These are phyloP conservation scores for Rutstroemia sydowiana DNA, from an alignment of 2,329 filamentous ascomycete species.

Conservation along the genomic window DNA sequence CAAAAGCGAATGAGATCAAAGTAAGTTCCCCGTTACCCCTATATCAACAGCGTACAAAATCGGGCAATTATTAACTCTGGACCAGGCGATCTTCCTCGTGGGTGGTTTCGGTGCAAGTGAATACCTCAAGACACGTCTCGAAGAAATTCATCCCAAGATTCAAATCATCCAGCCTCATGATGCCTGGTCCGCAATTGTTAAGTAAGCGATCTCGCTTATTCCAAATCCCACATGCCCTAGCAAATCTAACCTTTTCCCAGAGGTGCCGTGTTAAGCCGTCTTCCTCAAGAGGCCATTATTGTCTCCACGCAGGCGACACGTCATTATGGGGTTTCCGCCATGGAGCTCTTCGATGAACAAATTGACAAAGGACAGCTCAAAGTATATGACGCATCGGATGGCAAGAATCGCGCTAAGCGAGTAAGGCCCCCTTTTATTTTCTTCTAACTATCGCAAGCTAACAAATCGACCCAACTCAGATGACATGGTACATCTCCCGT, in stretches of 20 bases:
- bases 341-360: neutral
- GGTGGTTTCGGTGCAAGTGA: constrained; percentile 19
- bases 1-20: constrained; percentile 35
- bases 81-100: constrained; percentile 24
- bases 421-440: neutral
- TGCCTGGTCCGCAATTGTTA: constrained; percentile 20
- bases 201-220: constrained; percentile 14
- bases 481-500: constrained; percentile 20
- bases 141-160: constrained; percentile 30
- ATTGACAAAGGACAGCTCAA: constrained; percentile 10
- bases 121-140: constrained; percentile 33
- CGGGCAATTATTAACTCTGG: no score
- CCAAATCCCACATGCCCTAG: no score
- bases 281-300: constrained; percentile 14
- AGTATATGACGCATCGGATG: neutral
- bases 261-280: constrained; percentile 18
- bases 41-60: constrained; percentile 23
- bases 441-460: neutral
- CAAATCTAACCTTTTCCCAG: constrained; percentile 1
- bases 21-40: constrained; percentile 22
- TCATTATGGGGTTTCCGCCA: constrained; percentile 19
- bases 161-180: constrained; percentile 16
- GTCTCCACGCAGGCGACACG: constrained; percentile 15
- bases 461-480: constrained; percentile 9
- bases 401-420: neutral